These are phyloP conservation scores for Aspergillus steynii DNA, from an alignment of 495 filamentous ascomycete species.

Conservation along the genomic window DNA sequence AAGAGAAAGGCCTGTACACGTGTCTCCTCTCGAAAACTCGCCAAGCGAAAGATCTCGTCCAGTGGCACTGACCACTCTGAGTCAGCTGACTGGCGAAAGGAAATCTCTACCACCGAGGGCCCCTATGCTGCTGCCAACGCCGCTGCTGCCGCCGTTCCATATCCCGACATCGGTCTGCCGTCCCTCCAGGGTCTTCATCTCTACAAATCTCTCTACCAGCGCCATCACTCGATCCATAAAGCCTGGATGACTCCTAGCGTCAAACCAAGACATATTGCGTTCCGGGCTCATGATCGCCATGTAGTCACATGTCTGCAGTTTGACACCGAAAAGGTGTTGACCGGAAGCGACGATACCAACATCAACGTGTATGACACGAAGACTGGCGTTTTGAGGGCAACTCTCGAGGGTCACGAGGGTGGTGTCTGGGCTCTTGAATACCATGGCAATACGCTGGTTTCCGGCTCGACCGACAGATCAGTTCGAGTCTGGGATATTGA, in stretches of 20 bases:
- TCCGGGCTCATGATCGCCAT: slow-evolving; percentile 91
- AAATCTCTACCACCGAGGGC: slow-evolving; percentile 60
- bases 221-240: slow-evolving; percentile 83
- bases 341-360: slow-evolving; percentile 94
- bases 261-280: slow-evolving; percentile 91
- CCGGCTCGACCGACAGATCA: slow-evolving; percentile 92
- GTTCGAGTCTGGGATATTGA: slow-evolving; percentile 98
- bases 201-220: slow-evolving; percentile 93
- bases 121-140: slow-evolving; percentile 83
- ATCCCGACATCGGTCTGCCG: slow-evolving; percentile 76
- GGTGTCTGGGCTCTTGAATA: slow-evolving; percentile 99
- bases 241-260: slow-evolving; percentile 86
- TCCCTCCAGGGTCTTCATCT: slow-evolving; percentile 81
- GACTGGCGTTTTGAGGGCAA: slow-evolving; percentile 80
- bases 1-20: slow-evolving; percentile 57
- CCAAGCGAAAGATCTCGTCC: slow-evolving; percentile 56
- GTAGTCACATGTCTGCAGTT: slow-evolving; percentile 98
- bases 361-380: slow-evolving; percentile 99
- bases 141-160: slow-evolving; percentile 76
- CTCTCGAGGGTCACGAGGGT: slow-evolving; percentile 89
- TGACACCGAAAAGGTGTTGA: slow-evolving; percentile 96
- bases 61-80: slow-evolving; percentile 39
- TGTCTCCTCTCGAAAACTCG: slow-evolving; percentile 48
- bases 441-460: slow-evolving; percentile 90
- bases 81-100: slow-evolving; percentile 43